phyloP scores from a whole-genome alignment of 2,329 filamentous ascomycete genomes.

The Diaporthe humulicola region DNA sequence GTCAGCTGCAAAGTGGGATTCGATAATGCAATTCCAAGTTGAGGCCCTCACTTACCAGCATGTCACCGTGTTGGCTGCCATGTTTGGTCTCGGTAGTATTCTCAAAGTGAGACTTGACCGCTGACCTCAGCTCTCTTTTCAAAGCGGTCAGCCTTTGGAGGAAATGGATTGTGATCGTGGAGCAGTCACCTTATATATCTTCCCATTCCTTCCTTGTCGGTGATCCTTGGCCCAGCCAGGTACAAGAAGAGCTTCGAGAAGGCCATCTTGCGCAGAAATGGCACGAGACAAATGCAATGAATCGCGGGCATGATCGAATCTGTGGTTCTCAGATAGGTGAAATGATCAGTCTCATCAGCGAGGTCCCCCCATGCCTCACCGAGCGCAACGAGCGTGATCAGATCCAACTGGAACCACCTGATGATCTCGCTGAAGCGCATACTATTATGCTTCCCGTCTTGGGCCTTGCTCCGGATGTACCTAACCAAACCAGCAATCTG shows the following conservation, averaged over 20 bases:
- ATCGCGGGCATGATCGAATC: conserved; percentile 1
- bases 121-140: neutral
- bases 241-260: conserved; percentile 25
- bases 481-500: conserved; percentile 35
- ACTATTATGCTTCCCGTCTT: neutral
- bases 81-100: neutral
- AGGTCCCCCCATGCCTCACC: conserved; percentile 39
- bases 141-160: neutral
- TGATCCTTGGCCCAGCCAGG: conserved; percentile 15
- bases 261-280: conserved; percentile 2
- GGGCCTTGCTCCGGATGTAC: conserved; percentile 19
- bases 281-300: conserved; percentile 3
- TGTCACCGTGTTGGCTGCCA: neutral
- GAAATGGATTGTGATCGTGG: too few relatives aligned
- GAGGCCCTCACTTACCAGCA: conserved; percentile 14
- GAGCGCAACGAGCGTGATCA: conserved; percentile 17
- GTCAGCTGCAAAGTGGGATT: neutral
- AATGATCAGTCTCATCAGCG: conserved; percentile 32
- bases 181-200: conserved; percentile 33
- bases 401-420: conserved; percentile 39
- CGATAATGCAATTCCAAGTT: too few relatives aligned
- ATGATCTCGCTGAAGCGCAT: conserved; percentile 33
- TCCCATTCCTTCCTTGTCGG: conserved; percentile 36
- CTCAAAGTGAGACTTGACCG: neutral
- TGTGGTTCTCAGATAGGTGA: neutral